Percentiles rank a stretch among this genome's conserved stretches.
phyloP scores from a whole-genome alignment of 768 basidiomycete species.

The Kwoniella mangroviensis region DNA sequence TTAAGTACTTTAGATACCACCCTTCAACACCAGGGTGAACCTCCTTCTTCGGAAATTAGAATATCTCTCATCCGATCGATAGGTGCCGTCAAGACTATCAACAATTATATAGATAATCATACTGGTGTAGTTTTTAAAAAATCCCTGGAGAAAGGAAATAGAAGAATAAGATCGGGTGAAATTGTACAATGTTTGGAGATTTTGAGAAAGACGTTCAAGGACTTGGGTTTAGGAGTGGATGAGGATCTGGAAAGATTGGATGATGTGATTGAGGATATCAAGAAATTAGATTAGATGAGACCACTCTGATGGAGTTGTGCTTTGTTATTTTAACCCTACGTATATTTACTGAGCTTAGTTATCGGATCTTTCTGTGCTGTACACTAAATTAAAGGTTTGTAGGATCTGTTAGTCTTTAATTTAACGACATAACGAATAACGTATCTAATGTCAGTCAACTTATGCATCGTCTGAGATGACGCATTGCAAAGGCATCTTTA shows the following conservation, averaged over 20 bases:
- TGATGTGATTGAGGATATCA: conserved; percentile 9
- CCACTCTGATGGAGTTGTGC: background rate
- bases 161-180: conserved; percentile 20
- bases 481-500: too few relatives aligned
- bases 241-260: background rate
- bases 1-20: background rate
- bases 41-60: background rate
- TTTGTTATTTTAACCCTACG: background rate
- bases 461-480: background rate
- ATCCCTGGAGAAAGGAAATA: conserved; percentile 8
- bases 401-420: too few relatives aligned
- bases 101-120: conserved; percentile 12
- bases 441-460: too few relatives aligned
- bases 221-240: conserved; percentile 13
- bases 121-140: background rate
- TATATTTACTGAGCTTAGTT: too few relatives aligned
- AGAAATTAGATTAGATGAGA: conserved; percentile 1
- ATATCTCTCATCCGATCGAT: conserved; percentile 1
- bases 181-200: background rate
- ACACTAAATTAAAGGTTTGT: too few relatives aligned
- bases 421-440: too few relatives aligned
- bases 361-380: too few relatives aligned
- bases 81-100: conserved; percentile 2
- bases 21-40: conserved; percentile 12
- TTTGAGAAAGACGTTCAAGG: background rate